Percentiles rank a stretch among this genome's conserved stretches.
These are phyloP conservation scores for Chaetomium sp. DNA, from an alignment of 2,329 filamentous ascomycete species.

Conservation along the genomic window DNA sequence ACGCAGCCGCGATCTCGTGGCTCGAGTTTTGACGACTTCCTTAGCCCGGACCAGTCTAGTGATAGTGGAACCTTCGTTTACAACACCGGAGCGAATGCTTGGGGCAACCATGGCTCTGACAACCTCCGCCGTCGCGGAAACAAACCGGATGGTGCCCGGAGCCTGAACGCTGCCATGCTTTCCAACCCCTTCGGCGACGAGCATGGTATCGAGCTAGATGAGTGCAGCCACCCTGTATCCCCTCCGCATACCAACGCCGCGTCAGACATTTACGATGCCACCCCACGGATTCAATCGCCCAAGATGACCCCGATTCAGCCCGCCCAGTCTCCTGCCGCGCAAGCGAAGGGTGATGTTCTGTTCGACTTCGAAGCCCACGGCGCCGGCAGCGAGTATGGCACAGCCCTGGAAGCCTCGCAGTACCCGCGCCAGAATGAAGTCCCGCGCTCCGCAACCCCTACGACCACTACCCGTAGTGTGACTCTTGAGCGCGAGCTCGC, in stretches of 20 bases:
- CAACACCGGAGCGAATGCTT: slow-evolving; percentile 47
- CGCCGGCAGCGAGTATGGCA: slow-evolving; percentile 11
- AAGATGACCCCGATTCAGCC: background rate
- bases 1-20: slow-evolving; percentile 24
- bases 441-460: background rate
- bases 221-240: slow-evolving; percentile 35
- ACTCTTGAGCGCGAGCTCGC: slow-evolving; percentile 35
- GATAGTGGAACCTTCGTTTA: slow-evolving; percentile 52
- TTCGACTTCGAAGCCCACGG: slow-evolving; percentile 21
- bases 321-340: slow-evolving; percentile 4
- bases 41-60: slow-evolving; percentile 43
- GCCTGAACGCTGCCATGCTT: slow-evolving; percentile 41
- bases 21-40: slow-evolving; percentile 53
- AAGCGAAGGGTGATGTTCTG: slow-evolving; percentile 15
- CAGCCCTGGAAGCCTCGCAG: background rate
- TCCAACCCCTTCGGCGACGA: slow-evolving; percentile 56
- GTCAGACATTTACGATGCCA: slow-evolving; percentile 51
- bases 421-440: background rate
- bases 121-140: slow-evolving; percentile 43
- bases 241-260: slow-evolving; percentile 42
- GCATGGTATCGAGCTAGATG: slow-evolving; percentile 45
- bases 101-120: slow-evolving; percentile 31
- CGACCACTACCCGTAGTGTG: slow-evolving; percentile 11
- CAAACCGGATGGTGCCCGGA: slow-evolving; percentile 37
- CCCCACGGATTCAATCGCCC: slow-evolving; percentile 35